Base-by-base conservation (phyloP, 352 stramenopile species). In the Sclerospora graminicola region DNA sequence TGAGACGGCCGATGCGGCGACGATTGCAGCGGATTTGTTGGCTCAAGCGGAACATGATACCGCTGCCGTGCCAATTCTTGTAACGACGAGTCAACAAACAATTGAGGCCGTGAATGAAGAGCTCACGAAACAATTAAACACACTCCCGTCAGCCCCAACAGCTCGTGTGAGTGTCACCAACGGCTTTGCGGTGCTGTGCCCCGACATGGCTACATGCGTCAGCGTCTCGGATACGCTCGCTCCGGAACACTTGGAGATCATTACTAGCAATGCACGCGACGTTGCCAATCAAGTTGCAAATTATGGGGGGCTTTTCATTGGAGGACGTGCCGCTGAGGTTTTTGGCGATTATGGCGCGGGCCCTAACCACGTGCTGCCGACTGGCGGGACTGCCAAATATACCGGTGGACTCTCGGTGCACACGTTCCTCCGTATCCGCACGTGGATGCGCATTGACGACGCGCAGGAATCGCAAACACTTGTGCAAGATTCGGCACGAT, bases 291-390 rank as follows among this genome's bases (percentile, higher is more conserved):
- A 75, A 39, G 66, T 89, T 5, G 63, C 46, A n/a, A 84, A 93
- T 54, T 89, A 84, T 49, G 71, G 74, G 26, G 95, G 92, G 2
- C 68, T 98, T 8, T 99, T 99, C 60, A 82, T 99, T 42, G 95
- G 95, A 14, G 58, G 75, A 13, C 73, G 94, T 45, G 91, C 94
- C 0, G 95, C 96, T 2, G 96, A 99, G 41, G 79, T 91, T 1
- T 88, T 99, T 45, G 96, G 96, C 42, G 96, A 99, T 72, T 99
- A 99, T 57, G 95, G 94, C 26, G 95, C 93, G 13, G 96, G 96
- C n/a, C 96, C 96, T 8, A 99, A 99, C 70, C 96, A 99, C 62
- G 97, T 98, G 21, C 76, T 99, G 8, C 96, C 96, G 9, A 99
- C 96, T 0, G 92, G 90, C 33, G 95, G 95, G 45, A 98, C 96